These are phyloP conservation scores for Escovopsis sp. DNA, from an alignment of 2,329 filamentous ascomycete species.

Conservation along the genomic window DNA sequence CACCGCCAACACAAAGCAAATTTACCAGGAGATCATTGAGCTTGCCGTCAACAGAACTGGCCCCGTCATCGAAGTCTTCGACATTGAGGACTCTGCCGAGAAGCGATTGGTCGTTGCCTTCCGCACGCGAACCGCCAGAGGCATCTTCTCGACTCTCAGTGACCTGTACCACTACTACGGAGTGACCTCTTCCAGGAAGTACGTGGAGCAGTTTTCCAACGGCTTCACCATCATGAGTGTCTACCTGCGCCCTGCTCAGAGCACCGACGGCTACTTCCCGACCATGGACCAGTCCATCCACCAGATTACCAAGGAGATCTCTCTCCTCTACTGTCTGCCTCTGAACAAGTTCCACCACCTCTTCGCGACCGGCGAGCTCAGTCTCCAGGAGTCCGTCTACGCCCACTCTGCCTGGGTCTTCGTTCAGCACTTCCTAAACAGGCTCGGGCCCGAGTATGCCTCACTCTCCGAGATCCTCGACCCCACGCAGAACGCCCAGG, in stretches of 20 bases:
- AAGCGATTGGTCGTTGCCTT: constrained; percentile 92
- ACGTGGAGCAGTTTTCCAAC: constrained; percentile 97
- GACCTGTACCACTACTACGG: constrained; percentile 99
- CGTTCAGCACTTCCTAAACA: constrained; percentile 94
- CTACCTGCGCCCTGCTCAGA: constrained; percentile 64
- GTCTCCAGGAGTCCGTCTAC: constrained; percentile 92
- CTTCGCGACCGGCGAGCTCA: constrained; percentile 74
- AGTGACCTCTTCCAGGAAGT: constrained; percentile 89
- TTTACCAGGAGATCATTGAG: constrained; percentile 89
- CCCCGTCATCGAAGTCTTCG: constrained; percentile 94
- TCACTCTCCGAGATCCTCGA: constrained; percentile 74
- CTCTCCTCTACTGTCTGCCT: constrained; percentile 90
- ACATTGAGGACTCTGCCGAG: constrained; percentile 80
- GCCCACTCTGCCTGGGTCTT: constrained; percentile 97
- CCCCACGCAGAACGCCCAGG: constrained; percentile 65
- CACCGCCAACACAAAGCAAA: constrained; percentile 84
- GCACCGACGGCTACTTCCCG: constrained; percentile 45
- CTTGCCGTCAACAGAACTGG: constrained; percentile 73
- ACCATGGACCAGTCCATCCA: constrained; percentile 90
- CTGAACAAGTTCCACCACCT: constrained; percentile 91
- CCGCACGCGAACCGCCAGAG: constrained; percentile 79
- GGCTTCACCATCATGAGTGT: constrained; percentile 95
- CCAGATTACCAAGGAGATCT: constrained; percentile 98
- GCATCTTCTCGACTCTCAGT: constrained; percentile 87
- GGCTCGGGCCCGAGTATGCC: constrained; percentile 80